A percentile compares a stretch with the other conserved stretches of the same genome.
Evolutionary conservation across 208 protist species (phyloP).

Genomic region (Wallacemonas sp.): DNA sequence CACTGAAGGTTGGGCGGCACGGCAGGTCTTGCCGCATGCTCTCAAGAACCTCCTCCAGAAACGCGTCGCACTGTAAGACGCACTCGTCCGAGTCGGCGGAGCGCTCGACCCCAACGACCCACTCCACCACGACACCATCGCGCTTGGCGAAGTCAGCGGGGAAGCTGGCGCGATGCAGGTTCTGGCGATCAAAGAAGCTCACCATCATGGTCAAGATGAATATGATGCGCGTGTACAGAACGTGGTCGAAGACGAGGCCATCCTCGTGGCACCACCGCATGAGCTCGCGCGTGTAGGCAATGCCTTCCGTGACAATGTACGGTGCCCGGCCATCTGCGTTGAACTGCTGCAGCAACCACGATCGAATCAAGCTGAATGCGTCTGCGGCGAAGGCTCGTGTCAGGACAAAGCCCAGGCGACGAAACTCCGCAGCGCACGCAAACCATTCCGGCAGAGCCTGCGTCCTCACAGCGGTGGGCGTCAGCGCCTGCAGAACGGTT

Average conservation of each 20-base stretch:
- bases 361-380: slow-evolving; percentile 68
- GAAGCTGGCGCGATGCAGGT: slow-evolving; percentile 80
- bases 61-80: slow-evolving; percentile 81
- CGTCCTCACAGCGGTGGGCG: slow-evolving; percentile 43
- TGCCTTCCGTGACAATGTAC: slow-evolving; percentile 61
- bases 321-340: slow-evolving; percentile 60
- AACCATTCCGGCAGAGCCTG: slow-evolving; percentile 75
- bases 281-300: slow-evolving; percentile 66
- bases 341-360: slow-evolving; percentile 70
- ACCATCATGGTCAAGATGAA: slow-evolving; percentile 89
- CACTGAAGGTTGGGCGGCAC: slow-evolving; percentile 72
- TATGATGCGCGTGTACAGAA: slow-evolving; percentile 83
- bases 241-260: slow-evolving; percentile 79
- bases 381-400: slow-evolving; percentile 85
- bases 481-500: slow-evolving; percentile 66
- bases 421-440: slow-evolving; percentile 66
- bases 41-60: slow-evolving; percentile 84
- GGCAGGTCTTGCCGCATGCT: slow-evolving; percentile 68
- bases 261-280: slow-evolving; percentile 82
- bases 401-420: slow-evolving; percentile 71
- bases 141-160: slow-evolving; percentile 72
- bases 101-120: slow-evolving; percentile 68
- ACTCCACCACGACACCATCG: slow-evolving; percentile 88
- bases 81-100: slow-evolving; percentile 84
- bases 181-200: slow-evolving; percentile 90